Evolutionary conservation across 169 alveolate species (phyloP).

Genomic region (Ichthyophthirius multifiliis): DNA sequence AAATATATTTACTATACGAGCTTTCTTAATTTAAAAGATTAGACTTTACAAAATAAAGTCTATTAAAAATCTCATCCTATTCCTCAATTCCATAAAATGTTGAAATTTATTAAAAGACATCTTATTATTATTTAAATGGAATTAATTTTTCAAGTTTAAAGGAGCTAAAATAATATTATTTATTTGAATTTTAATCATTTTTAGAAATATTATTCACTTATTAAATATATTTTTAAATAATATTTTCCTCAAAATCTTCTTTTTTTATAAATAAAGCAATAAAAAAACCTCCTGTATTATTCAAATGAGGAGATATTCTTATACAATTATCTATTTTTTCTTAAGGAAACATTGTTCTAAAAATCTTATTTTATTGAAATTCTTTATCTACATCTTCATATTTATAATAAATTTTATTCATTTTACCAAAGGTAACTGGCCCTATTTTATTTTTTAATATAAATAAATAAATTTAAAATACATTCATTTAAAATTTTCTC

Average conservation of each 20-base stretch:
- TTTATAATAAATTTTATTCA: not conserved
- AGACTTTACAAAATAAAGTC: not conserved
- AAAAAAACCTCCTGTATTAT: constrained; percentile 96
- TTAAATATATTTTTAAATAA: too few relatives aligned
- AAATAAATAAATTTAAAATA: too few relatives aligned
- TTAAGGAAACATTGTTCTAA: constrained; percentile 72
- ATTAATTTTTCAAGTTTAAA: too few relatives aligned
- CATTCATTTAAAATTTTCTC: too few relatives aligned
- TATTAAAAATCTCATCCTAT: not conserved
- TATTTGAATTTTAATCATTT: constrained; percentile 1
- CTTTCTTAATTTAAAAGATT: too few relatives aligned
- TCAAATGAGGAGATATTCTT: constrained; percentile 93
- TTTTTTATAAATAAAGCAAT: constrained; percentile 83
- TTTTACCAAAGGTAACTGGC: not conserved
- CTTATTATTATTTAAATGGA: too few relatives aligned
- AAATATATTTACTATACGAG: not conserved
- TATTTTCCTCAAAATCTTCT: too few relatives aligned
- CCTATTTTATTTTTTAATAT: too few relatives aligned
- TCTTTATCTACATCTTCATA: not conserved
- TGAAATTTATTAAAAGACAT: not conserved
- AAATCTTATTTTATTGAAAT: constrained; percentile 23
- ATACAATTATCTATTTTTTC: constrained; percentile 43
- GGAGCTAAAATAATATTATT: too few relatives aligned
- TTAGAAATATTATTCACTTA: constrained; percentile 8
- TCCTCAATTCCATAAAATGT: not conserved